These are phyloP conservation scores for Botrytis cinerea DNA, from an alignment of 2,329 filamentous ascomycete species.

Conservation along the genomic window DNA sequence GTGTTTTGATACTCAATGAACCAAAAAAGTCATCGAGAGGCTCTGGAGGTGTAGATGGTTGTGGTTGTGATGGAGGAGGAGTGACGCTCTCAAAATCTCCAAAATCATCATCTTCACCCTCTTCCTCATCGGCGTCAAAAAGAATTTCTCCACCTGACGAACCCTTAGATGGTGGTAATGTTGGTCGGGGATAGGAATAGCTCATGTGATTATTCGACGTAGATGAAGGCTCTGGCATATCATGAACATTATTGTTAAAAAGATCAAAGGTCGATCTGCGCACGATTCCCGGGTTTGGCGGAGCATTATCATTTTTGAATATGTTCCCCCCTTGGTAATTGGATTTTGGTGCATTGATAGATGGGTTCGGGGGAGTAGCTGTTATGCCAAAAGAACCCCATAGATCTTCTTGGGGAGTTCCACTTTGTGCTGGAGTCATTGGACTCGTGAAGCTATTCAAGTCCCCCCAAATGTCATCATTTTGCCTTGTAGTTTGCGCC, in stretches of 20 bases:
- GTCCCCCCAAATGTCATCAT: conserved; percentile 35
- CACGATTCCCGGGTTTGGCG: conserved; percentile 29
- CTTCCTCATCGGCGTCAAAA: conserved; percentile 45
- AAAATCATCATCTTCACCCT: conserved; percentile 61
- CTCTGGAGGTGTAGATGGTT: conserved; percentile 26
- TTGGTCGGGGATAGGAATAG: conserved; percentile 1
- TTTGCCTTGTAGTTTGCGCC: conserved; percentile 18
- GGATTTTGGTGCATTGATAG: conserved; percentile 20
- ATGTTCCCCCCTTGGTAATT: conserved; percentile 27
- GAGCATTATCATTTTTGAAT: conserved; percentile 14
- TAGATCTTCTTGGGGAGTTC: conserved; percentile 34
- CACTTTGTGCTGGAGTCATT: conserved; percentile 16
- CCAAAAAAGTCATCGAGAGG: conserved; percentile 41
- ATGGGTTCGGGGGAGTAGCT: conserved; percentile 23
- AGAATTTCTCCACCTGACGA: conserved; percentile 38
- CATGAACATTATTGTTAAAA: conserved; percentile 33
- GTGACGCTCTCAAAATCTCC: conserved; percentile 66
- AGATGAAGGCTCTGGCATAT: conserved; percentile 24
- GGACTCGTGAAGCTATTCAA: conserved; percentile 31
- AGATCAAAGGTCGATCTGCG: conserved; percentile 37
- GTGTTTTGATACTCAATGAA: conserved; percentile 36
- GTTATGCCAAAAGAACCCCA: conserved; percentile 38
- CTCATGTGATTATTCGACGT: conserved; percentile 15
- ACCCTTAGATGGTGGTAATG: conserved; percentile 24
- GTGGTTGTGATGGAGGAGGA: conserved; percentile 29